A percentile compares a stretch with the other conserved stretches of the same genome.
These are phyloP conservation scores for Daldinia childiae DNA, from an alignment of 495 filamentous ascomycete genomes.

Conservation along the genomic window DNA sequence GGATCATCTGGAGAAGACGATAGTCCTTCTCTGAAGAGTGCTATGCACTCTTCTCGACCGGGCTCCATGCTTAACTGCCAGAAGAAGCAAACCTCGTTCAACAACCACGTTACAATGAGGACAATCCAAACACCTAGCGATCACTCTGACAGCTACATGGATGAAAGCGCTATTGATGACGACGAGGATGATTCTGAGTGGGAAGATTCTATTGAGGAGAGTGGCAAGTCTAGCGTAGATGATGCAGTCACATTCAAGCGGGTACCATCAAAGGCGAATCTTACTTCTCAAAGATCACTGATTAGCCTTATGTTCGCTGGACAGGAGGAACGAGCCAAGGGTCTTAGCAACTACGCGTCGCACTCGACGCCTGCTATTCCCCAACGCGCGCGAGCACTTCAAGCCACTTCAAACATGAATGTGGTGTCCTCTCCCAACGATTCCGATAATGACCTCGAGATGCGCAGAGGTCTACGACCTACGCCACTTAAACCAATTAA, in stretches of 20 bases:
- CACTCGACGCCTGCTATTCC: conserved; percentile 82
- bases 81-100: conserved; percentile 88
- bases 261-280: conserved; percentile 86
- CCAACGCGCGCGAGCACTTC: conserved; percentile 75
- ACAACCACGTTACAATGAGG: conserved; percentile 74
- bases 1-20: conserved; percentile 77
- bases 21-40: conserved; percentile 79
- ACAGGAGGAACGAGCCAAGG: conserved; percentile 70
- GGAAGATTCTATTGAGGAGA: conserved; percentile 94
- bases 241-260: conserved; percentile 84
- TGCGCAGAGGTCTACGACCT: conserved; percentile 61
- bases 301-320: conserved; percentile 90
- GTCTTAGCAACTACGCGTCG: conserved; percentile 71
- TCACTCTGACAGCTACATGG: conserved; percentile 76
- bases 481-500: conserved; percentile 64
- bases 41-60: conserved; percentile 60
- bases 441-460: conserved; percentile 72
- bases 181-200: conserved; percentile 88
- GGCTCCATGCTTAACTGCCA: conserved; percentile 57
- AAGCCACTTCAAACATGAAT: conserved; percentile 77
- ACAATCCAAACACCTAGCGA: conserved; percentile 70
- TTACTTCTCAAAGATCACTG: conserved; percentile 86
- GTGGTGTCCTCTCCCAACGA: conserved; percentile 75
- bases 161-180: conserved; percentile 87
- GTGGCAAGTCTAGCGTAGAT: conserved; percentile 79